These are phyloP conservation scores for Juglanconis sp. DNA, from an alignment of 2,329 filamentous ascomycete species.

Conservation along the genomic window DNA sequence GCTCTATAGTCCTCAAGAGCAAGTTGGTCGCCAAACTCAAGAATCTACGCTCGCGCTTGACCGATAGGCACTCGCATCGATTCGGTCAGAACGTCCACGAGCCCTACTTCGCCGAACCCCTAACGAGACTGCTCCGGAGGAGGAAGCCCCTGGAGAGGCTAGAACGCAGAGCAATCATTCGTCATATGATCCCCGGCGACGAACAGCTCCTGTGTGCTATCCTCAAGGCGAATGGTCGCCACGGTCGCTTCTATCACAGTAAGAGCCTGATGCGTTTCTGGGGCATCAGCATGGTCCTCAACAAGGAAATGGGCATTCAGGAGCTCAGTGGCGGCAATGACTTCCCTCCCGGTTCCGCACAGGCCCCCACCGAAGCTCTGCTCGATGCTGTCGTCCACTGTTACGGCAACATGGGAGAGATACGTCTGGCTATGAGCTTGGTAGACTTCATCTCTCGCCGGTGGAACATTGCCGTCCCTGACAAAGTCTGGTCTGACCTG, in stretches of 20 bases:
- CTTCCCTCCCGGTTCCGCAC: slow-evolving; percentile 46
- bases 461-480: slow-evolving; percentile 57
- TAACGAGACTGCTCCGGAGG: slow-evolving; percentile 28
- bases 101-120: slow-evolving; percentile 24
- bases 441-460: slow-evolving; percentile 60
- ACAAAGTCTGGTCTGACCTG: slow-evolving; percentile 61
- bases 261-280: slow-evolving; percentile 31
- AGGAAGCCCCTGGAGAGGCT: slow-evolving; percentile 20
- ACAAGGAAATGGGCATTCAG: slow-evolving; percentile 16
- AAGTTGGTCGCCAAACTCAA: slow-evolving; percentile 23
- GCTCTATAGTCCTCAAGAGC: slow-evolving; percentile 7
- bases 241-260: slow-evolving; percentile 32
- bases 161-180: neutral
- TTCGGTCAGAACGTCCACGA: slow-evolving; percentile 31
- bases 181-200: slow-evolving; percentile 18
- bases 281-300: slow-evolving; percentile 21
- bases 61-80: slow-evolving; percentile 16
- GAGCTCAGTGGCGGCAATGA: slow-evolving; percentile 32
- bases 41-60: slow-evolving; percentile 19
- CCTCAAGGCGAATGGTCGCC: slow-evolving; percentile 41
- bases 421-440: slow-evolving; percentile 55
- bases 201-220: slow-evolving; percentile 39
- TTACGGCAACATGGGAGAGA: slow-evolving; percentile 64
- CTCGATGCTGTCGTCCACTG: slow-evolving; percentile 66
- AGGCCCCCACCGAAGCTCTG: slow-evolving; percentile 56